These are phyloP conservation scores for Toxicodendron radicans DNA, from an alignment of 345 rosid species.

Conservation along the genomic window DNA sequence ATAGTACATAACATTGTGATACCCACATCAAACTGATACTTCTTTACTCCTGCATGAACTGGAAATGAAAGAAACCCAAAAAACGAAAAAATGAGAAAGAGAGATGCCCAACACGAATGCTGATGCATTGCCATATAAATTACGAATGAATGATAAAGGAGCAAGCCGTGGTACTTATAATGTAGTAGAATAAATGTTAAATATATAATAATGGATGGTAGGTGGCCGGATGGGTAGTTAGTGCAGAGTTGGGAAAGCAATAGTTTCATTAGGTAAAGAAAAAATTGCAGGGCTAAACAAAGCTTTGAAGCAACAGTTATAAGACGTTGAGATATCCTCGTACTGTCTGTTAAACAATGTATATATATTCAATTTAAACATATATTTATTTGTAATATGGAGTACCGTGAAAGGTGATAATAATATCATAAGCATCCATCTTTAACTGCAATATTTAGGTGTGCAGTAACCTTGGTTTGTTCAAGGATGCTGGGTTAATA, in stretches of 20 bases:
- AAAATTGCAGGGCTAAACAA: constrained; percentile 10
- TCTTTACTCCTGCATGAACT: constrained; percentile 38
- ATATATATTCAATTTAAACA: neutral
- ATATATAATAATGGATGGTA: neutral
- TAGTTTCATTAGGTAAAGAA: constrained; percentile 15
- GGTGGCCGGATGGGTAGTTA: constrained; percentile 10
- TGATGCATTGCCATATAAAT: constrained; percentile 28
- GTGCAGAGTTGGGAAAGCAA: constrained; percentile 9
- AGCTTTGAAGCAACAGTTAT: constrained; percentile 29
- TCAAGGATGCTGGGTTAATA: neutral
- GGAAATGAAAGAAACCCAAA: constrained; percentile 28
- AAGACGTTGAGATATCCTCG: constrained; percentile 25
- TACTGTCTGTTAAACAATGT: constrained; percentile 1
- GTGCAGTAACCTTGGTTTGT: constrained; percentile 17
- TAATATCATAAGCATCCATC: neutral
- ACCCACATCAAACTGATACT: constrained; percentile 47
- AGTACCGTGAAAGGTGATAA: constrained; percentile 12
- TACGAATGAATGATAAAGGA: no score
- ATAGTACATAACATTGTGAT: neutral
- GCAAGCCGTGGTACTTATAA: constrained; percentile 17
- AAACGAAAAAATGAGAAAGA: constrained; percentile 28
- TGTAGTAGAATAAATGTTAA: neutral
- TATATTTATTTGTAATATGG: neutral
- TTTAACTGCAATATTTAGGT: no score
- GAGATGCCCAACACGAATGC: constrained; percentile 7